Percentiles rank a stretch among this genome's conserved stretches.
These are phyloP conservation scores for Protoeuglena noctilucae DNA, from an alignment of 139 green algal genomes.

Conservation along the genomic window DNA sequence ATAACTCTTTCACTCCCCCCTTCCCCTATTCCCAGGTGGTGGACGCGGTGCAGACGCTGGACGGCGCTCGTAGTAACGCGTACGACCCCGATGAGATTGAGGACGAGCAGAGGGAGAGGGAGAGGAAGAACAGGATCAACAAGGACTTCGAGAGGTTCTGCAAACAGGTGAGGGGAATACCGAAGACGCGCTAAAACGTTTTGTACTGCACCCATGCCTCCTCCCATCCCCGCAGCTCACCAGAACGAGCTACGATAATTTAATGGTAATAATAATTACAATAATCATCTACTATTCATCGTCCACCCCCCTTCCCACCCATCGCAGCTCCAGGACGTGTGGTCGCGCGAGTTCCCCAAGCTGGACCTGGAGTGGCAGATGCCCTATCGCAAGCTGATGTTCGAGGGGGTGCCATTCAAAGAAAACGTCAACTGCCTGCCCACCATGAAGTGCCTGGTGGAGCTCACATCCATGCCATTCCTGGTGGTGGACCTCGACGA, in stretches of 20 bases:
- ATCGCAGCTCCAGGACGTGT: constrained; percentile 15
- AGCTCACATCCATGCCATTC: constrained; percentile 92
- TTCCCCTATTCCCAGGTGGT: constrained; percentile 52
- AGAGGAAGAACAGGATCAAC: constrained; percentile 88
- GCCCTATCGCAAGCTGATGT: constrained; percentile 82
- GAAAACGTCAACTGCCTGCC: constrained; percentile 4
- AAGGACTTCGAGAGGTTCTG: constrained; percentile 56
- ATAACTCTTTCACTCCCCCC: no score
- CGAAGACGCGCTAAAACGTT: neutral
- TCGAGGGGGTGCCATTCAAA: constrained; percentile 76
- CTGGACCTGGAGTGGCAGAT: constrained; percentile 93
- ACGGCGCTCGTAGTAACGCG: constrained; percentile 45
- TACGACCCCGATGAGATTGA: constrained; percentile 99
- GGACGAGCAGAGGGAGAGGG: constrained; percentile 92
- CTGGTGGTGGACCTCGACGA: constrained; percentile 60
- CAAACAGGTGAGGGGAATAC: constrained; percentile 34
- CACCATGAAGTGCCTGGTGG: constrained; percentile 22
- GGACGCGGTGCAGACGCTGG: constrained; percentile 83
- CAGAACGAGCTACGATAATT: constrained; percentile 53
- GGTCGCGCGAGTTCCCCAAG: constrained; percentile 28
- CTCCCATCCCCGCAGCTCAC: constrained; percentile 48
- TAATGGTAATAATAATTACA: neutral
- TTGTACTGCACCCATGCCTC: neutral
- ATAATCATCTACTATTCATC: neutral
- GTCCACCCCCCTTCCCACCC: neutral